Evolutionary conservation across 108 stramenopile genomes (phyloP).

Genomic region (Stephanodiscus triporus): DNA sequence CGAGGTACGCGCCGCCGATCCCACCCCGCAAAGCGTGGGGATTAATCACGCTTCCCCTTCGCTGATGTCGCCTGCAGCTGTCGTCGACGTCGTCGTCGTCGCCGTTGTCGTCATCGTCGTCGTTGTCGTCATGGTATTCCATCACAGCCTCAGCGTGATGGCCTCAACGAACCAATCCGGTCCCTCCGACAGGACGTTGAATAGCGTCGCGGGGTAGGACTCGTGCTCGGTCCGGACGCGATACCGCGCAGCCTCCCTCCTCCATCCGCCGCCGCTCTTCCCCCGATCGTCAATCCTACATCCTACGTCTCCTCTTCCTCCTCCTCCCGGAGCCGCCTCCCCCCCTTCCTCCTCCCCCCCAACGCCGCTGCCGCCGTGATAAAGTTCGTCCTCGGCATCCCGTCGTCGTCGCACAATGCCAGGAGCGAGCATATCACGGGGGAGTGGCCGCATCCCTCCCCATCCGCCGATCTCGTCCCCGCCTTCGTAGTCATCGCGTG

Average conservation of each 20-base stretch:
- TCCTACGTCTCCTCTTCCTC: too few relatives aligned
- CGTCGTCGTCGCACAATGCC: conserved; percentile 74
- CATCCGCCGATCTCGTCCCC: conserved; percentile 40
- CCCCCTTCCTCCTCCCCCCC: conserved; percentile 12
- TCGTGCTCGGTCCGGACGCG: conserved; percentile 80
- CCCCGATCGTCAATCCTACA: neutral
- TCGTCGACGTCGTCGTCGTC: conserved; percentile 14
- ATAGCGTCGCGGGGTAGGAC: conserved; percentile 88
- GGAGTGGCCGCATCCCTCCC: conserved; percentile 65
- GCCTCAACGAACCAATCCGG: too few relatives aligned
- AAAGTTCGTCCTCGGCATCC: conserved; percentile 50
- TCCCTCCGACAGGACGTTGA: conserved; percentile 74
- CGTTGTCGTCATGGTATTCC: too few relatives aligned
- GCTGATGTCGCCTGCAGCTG: neutral
- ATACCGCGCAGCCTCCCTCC: conserved; percentile 61
- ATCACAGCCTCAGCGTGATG: too few relatives aligned
- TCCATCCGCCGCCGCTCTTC: neutral
- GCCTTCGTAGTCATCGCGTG: conserved; percentile 4
- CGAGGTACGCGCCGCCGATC: too few relatives aligned
- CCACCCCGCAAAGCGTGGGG: conserved; percentile 14
- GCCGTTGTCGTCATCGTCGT: too few relatives aligned
- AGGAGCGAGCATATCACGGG: conserved; percentile 78
- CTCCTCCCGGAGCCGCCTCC: neutral
- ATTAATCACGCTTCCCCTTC: conserved; percentile 2
- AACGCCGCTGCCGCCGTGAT: conserved; percentile 7